phyloP scores from a whole-genome alignment of 257 asterid species.

The Solanum chilense region DNA sequence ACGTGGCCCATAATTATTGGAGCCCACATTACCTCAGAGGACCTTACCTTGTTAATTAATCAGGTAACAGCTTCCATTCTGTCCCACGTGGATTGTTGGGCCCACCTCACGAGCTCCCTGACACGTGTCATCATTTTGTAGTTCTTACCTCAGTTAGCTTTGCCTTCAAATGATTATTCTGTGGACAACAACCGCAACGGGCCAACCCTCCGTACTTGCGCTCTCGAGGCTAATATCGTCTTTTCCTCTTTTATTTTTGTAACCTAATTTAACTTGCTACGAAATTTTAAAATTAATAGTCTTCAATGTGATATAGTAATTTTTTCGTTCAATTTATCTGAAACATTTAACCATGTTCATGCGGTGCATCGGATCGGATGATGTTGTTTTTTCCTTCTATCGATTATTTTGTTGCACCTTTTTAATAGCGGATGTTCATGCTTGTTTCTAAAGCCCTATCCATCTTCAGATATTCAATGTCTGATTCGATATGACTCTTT shows the following conservation, averaged over 20 bases:
- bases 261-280: not conserved
- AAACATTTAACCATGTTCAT: no score
- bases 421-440: not conserved
- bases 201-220: not conserved
- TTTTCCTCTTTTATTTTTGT: not conserved
- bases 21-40: not conserved
- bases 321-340: not conserved
- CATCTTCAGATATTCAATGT: no score
- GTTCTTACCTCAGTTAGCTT: not conserved
- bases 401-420: no score
- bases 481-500: rapidly evolving
- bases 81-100: constrained; percentile 33
- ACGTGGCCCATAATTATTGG: constrained; percentile 17
- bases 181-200: not conserved
- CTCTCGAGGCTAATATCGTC: constrained; percentile 5
- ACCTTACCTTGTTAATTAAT: constrained; percentile 18
- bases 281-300: not conserved
- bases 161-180: not conserved
- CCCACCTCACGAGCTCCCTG: constrained; percentile 31
- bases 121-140: constrained; percentile 25
- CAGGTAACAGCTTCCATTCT: constrained; percentile 28
- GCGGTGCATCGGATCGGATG: no score
- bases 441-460: no score
- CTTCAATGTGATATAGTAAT: not conserved
- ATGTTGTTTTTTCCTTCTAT: not conserved